A percentile compares a stretch with the other conserved stretches of the same genome.
These are phyloP conservation scores for Rubus idaeus DNA, from an alignment of 306 rosid species.

Conservation along the genomic window DNA sequence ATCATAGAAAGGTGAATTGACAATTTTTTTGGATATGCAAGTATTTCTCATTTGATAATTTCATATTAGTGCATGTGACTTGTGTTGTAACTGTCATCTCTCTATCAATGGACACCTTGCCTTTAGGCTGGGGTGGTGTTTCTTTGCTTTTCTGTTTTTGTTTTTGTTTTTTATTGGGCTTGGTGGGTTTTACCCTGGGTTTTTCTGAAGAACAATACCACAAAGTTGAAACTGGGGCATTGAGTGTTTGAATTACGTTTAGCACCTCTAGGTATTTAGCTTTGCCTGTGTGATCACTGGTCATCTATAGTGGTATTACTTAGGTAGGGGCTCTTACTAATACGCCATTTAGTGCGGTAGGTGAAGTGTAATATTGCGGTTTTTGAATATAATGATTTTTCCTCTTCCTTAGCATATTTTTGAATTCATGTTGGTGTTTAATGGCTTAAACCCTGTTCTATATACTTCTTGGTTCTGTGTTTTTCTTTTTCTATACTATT, in stretches of 20 bases:
- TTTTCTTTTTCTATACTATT: not conserved
- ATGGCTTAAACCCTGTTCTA: not conserved
- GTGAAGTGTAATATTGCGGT: not conserved
- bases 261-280: not conserved
- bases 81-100: too few relatives aligned
- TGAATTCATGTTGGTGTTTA: not conserved
- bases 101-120: not conserved
- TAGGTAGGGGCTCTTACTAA: not conserved
- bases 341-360: not conserved
- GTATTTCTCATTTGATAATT: slow-evolving; percentile 32
- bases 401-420: not conserved
- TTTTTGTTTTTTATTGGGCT: not conserved
- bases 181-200: not conserved
- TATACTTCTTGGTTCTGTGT: not conserved
- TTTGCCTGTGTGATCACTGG: not conserved
- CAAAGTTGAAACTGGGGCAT: not conserved
- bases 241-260: not conserved
- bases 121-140: not conserved
- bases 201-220: not conserved
- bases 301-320: not conserved
- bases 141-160: not conserved
- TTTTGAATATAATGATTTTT: not conserved
- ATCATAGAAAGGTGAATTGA: slow-evolving; percentile 23
- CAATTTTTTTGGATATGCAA: slow-evolving; percentile 76
- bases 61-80: not conserved